Percentiles rank a stretch among this genome's conserved stretches.
These are phyloP conservation scores for Hyaloperonospora arabidopsidis DNA, from an alignment of 352 stramenopile genomes.

Conservation along the genomic window DNA sequence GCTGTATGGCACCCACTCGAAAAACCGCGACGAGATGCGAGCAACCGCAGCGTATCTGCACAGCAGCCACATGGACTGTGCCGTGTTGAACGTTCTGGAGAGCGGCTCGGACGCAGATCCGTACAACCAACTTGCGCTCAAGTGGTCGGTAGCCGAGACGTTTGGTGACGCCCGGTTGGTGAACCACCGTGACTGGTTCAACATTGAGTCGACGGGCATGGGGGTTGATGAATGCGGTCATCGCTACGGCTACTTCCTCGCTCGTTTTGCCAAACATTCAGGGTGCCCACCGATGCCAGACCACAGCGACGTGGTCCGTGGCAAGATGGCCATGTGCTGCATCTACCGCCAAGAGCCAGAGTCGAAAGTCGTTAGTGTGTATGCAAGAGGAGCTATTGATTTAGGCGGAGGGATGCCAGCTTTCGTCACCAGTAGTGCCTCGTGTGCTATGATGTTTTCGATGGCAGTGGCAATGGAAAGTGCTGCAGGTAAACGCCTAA, in stretches of 20 bases:
- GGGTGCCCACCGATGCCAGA: conserved; percentile 35
- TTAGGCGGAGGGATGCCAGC: conserved; percentile 27
- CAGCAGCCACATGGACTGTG: conserved; percentile 34
- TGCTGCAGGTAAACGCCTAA: conserved; percentile 29
- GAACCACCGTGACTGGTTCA: conserved; percentile 57
- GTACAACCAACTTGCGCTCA: conserved; percentile 40
- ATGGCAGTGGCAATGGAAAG: conserved; percentile 24
- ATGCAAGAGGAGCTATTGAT: conserved; percentile 38
- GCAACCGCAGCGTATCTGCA: conserved; percentile 30
- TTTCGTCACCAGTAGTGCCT: conserved; percentile 17
- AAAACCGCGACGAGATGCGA: conserved; percentile 33
- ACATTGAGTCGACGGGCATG: conserved; percentile 48
- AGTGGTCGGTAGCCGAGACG: conserved; percentile 40
- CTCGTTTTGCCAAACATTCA: conserved; percentile 26
- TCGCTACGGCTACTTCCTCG: conserved; percentile 47
- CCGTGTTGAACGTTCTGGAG: conserved; percentile 36
- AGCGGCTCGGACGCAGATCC: conserved; percentile 30
- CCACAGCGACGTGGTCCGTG: conserved; percentile 29
- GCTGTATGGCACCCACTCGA: conserved; percentile 43
- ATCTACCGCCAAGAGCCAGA: conserved; percentile 42
- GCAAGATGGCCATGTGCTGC: conserved; percentile 49
- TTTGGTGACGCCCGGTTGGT: conserved; percentile 35
- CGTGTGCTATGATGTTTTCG: conserved; percentile 22
- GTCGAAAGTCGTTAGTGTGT: conserved; percentile 36
- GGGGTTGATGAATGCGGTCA: conserved; percentile 27